A percentile compares a stretch with the other conserved stretches of the same genome.
These are phyloP conservation scores for Fusarium nurragi DNA, from an alignment of 2,329 filamentous ascomycete species.

Conservation along the genomic window DNA sequence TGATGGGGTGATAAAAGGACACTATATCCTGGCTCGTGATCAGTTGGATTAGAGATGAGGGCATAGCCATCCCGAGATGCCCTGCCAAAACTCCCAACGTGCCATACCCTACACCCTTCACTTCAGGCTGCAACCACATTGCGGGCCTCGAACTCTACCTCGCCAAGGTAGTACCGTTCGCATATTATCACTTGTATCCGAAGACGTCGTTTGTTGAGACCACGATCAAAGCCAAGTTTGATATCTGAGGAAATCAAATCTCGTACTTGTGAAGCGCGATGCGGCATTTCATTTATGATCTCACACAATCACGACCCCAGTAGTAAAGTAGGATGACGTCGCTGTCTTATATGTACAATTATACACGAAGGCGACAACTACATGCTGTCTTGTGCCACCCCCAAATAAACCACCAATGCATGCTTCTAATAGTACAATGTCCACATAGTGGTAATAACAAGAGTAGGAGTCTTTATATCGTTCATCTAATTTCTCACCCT, in stretches of 20 bases:
- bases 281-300: not conserved
- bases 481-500: constrained; percentile 45
- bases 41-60: constrained; percentile 29
- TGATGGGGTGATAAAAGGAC: not conserved
- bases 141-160: constrained; percentile 31
- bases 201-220: not conserved
- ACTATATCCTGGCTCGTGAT: not conserved
- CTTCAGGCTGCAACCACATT: constrained; percentile 29
- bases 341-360: constrained; percentile 43
- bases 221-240: not conserved
- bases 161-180: not conserved
- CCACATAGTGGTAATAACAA: constrained; percentile 40
- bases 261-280: not conserved
- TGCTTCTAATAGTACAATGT: constrained; percentile 46
- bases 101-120: constrained; percentile 3
- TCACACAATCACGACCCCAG: not conserved
- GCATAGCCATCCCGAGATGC: constrained; percentile 11
- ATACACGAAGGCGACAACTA: constrained; percentile 38
- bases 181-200: constrained; percentile 7
- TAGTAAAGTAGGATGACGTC: constrained; percentile 25
- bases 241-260: not conserved
- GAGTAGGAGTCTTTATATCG: constrained; percentile 46
- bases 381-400: constrained; percentile 25
- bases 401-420: constrained; percentile 35
- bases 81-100: constrained; percentile 13